Evolutionary conservation across 345 rosid genomes (phyloP), one percentile per base, ranked within the genome.

Genomic region (Eucalyptus polybractea): DNA sequence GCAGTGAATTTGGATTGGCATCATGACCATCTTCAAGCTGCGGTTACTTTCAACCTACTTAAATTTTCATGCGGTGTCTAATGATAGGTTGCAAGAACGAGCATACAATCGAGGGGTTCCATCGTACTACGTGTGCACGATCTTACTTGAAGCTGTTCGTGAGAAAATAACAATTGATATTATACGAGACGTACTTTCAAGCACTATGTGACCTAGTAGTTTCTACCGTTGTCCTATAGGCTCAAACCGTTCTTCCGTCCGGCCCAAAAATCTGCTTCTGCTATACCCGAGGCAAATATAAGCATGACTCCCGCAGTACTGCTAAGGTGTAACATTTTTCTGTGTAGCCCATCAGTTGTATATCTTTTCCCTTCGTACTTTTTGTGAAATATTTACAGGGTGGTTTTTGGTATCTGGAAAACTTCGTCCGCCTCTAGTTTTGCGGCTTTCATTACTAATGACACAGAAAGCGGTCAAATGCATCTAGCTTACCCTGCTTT

Each of bases 61-160:
- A 37, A 54, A 50, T 67, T 37, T 80, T n/a, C 27, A 16, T 83
- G 62, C 37, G 40, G 44, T 13, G 7, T 86, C 88, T 54, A 45
- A 7, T 24, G 88, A 81, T 88, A 97, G 99, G 98, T 95, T 87
- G 92, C 93, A 12, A 95, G 93, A 89, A 89, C 95, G 88, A 97
- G 99, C 89, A 83, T 92, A 44, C 95, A 92, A 90, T 93, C 95
- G 40, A 94, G 97, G 96, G 40, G 89, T 93, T 86, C 94, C 95
- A 12, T 94, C 98, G 0, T 96, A 96, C 87, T 95, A 93, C 89
- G 94, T 97, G 3, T 88, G 87, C 88, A 86, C 95, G 93, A 81
- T 93, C 88, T 83, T 97, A 88, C 91, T 91, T 50, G 91, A 90
- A 87, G 90, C 92, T 45, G 91, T 92, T 6, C 88, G 88, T 16